Conservation (phyloP, 176 grass and related monocot species). For the Poa pratensis region DNA sequence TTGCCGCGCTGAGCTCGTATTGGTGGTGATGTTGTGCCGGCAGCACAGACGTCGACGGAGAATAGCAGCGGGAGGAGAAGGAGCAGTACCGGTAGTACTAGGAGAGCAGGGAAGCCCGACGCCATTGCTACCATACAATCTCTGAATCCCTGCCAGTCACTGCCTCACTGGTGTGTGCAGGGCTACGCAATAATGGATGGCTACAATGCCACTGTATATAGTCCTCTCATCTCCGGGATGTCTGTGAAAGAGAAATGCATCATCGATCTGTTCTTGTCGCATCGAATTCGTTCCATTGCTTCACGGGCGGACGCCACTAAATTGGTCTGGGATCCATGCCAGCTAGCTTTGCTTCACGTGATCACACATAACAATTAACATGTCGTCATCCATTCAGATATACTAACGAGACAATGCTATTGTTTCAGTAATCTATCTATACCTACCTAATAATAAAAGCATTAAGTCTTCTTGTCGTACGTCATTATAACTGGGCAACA, state of each 20-base stretch:
- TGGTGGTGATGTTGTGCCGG: not conserved
- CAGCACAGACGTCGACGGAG: not conserved
- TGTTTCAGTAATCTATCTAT: not conserved
- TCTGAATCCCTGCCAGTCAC: not conserved
- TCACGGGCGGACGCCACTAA: not conserved
- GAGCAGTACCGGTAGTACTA: not conserved
- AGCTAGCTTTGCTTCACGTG: not conserved
- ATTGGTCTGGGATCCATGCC: not conserved
- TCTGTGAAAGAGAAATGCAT: not conserved
- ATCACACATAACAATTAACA: not conserved
- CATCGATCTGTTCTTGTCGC: not conserved
- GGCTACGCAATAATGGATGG: not conserved
- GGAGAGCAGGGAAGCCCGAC: not conserved
- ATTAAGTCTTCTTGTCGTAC: no score
- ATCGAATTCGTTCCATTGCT: not conserved
- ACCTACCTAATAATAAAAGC: no score
- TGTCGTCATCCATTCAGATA: not conserved
- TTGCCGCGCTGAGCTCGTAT: not conserved
- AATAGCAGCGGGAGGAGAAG: not conserved
- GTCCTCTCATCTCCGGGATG: not conserved
- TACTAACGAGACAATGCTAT: not conserved
- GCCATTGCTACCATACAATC: not conserved
- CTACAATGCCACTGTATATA: not conserved
- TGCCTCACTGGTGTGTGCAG: not conserved
- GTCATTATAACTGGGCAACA: no score